phyloP scores from a whole-genome alignment of 805 yeast genomes.

The Barnettozyma populi region DNA sequence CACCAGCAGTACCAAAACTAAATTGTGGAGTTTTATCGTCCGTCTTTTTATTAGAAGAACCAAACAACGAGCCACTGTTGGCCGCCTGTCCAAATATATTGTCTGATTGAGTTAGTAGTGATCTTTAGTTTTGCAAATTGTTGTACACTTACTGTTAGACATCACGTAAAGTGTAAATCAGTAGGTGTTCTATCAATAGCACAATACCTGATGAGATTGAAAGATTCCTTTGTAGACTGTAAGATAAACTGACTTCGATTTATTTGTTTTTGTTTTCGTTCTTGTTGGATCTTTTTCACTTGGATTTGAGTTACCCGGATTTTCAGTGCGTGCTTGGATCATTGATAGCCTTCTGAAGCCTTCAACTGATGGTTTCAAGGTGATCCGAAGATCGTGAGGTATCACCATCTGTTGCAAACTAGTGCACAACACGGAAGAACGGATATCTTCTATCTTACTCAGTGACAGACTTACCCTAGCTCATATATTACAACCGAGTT shows the following conservation, averaged over 20 bases:
- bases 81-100: background rate
- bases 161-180: background rate
- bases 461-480: too few relatives aligned
- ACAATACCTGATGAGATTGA: background rate
- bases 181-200: background rate
- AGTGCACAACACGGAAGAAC: too few relatives aligned
- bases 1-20: constrained; percentile 7
- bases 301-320: background rate
- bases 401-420: too few relatives aligned
- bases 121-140: too few relatives aligned
- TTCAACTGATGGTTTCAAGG: too few relatives aligned
- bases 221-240: background rate
- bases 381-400: too few relatives aligned
- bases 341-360: too few relatives aligned
- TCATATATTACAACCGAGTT: too few relatives aligned
- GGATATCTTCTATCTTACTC: too few relatives aligned
- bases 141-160: background rate
- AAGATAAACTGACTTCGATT: background rate
- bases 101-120: background rate
- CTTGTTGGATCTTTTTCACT: background rate
- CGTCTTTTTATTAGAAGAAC: constrained; percentile 18
- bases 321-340: too few relatives aligned
- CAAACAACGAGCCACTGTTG: constrained; percentile 22
- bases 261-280: background rate
- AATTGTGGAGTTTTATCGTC: constrained; percentile 8